Evolutionary conservation across 345 rosid genomes (phyloP), one percentile per base, ranked within the genome.

Genomic region (Pistacia vera): DNA sequence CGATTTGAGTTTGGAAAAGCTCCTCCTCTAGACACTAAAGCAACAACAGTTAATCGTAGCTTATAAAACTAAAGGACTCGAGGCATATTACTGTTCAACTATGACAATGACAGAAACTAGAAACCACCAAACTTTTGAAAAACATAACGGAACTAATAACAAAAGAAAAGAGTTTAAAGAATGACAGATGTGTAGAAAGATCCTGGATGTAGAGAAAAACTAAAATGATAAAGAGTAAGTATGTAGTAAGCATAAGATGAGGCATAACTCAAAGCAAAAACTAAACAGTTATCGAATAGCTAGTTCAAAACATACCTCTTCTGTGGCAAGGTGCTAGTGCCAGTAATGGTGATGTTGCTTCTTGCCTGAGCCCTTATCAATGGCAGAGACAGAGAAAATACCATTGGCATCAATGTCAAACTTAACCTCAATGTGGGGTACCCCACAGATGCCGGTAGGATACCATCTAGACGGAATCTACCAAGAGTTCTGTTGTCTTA

Each of bases 381-480:
- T 70, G 13, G 97, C 97, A 66, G 91, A 74, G 58, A 92, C 95
- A 1, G 97, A 94, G 35, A 92, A 86, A 66, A 92, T 92, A 5
- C 98, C 98, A 35, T 95, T 93, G 80, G 97, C 98, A 80, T 95
- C 97, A 6, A 95, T 89, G 75, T 95, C 97, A 36, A 95, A 95
- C 63, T 93, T 93, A 11, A 95, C 98, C 81, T 93, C 98, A 7
- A 91, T 85, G 75, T 90, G 95, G 14, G 99, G 98, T 78, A 93
- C 94, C 10, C 96, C 99, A 46, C 95, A 93, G 95, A 96, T 18
- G 98, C 94, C 0, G 96, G 97, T 0, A 96, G 97, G 35, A 91
- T 90, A 62, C 95, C 94, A 79, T 90, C 89, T 1, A 89, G 81
- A 57, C 88, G 87, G 88, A 89, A 93, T 70, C 89, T 89, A 38